Evolutionary conservation across 768 basidiomycete genomes (phyloP).

Genomic region (Hortiboletus flavorubellus): DNA sequence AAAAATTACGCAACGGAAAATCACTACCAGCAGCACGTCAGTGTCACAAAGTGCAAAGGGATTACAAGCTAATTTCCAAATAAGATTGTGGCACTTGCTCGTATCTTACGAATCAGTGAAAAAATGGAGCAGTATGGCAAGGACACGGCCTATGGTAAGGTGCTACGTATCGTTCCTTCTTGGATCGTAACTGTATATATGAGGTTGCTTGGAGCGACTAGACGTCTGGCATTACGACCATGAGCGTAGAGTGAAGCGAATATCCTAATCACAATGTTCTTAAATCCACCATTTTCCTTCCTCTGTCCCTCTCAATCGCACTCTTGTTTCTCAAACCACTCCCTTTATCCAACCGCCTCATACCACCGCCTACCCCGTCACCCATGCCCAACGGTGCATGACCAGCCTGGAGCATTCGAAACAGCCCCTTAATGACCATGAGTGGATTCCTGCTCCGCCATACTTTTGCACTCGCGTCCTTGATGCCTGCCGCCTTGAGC

Average conservation of each 20-base stretch:
- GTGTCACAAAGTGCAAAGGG: no score
- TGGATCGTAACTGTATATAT: no score
- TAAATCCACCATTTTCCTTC: slow-evolving; percentile 70
- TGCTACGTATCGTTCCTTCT: no score
- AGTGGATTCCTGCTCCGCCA: slow-evolving; percentile 84
- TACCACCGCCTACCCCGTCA: slow-evolving; percentile 72
- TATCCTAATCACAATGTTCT: slow-evolving; percentile 40
- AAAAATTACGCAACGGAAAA: no score
- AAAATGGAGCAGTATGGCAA: no score
- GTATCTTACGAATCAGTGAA: no score
- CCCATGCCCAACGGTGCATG: slow-evolving; percentile 80
- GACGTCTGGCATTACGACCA: neutral
- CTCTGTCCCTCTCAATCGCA: slow-evolving; percentile 79
- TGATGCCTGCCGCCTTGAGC: slow-evolving; percentile 90
- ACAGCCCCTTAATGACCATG: slow-evolving; percentile 76
- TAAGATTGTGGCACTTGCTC: no score
- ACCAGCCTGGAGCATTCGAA: slow-evolving; percentile 83
- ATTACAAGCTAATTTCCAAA: no score
- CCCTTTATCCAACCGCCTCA: slow-evolving; percentile 70
- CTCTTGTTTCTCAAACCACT: slow-evolving; percentile 62
- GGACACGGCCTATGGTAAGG: no score
- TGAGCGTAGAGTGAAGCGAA: neutral
- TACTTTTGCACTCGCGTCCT: slow-evolving; percentile 92
- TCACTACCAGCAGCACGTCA: no score
- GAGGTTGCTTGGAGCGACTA: no score